Base-by-base conservation (phyloP, 2,329 filamentous ascomycete genomes). In the Clarireedia hainanense region DNA sequence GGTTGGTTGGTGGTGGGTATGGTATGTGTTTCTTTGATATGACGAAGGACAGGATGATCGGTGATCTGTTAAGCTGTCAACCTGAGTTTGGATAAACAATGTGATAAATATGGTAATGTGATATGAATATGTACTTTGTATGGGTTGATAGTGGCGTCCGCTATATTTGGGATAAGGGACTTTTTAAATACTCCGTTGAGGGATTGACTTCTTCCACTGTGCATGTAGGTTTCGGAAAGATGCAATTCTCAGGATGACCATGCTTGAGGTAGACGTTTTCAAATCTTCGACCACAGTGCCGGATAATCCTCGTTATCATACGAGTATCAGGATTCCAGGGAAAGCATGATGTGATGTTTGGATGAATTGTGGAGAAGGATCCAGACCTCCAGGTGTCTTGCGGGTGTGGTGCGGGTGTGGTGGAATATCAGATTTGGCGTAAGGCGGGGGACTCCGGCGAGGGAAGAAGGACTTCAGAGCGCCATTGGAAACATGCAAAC, bases 241-340 rank as follows among this genome's bases (percentile, higher is more conserved):
- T 40, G 30, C 10, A 45, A 34, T 23, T 42, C 24, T 20, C 52
- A 47, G 34, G 24, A 50, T 43, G 30, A 30, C 14, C 45, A 54
- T 40, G 36, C n/a, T 23, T 37, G 36, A 43, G 50, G 27, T 45
- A 46, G 53, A 52, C 3, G 26, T 39, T 39, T 56, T 20, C 48
- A 20, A 47, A 27, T 36, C 50, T 26, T 52, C 48, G 45, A 47
- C 48, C 53, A 52, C 42, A 56, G 27, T 51, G 52, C 53, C 53
- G 53, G 53, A 52, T 52, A 39, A 52, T 56, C 47, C 24, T 52
- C 53, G 53, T 56, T 55, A 47, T 56, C 53, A 52, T 56, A 56
- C 53, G 53, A 56, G 53, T 45, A 56, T 56, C 53, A 56, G 48
- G 53, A 47, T 47, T 46, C 45, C 15, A 24, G 4, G 23, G 26